Percentiles rank a stretch among this genome's conserved stretches.
These are phyloP conservation scores for Abrus pulchellus DNA, from an alignment of 306 rosid genomes.

Conservation along the genomic window DNA sequence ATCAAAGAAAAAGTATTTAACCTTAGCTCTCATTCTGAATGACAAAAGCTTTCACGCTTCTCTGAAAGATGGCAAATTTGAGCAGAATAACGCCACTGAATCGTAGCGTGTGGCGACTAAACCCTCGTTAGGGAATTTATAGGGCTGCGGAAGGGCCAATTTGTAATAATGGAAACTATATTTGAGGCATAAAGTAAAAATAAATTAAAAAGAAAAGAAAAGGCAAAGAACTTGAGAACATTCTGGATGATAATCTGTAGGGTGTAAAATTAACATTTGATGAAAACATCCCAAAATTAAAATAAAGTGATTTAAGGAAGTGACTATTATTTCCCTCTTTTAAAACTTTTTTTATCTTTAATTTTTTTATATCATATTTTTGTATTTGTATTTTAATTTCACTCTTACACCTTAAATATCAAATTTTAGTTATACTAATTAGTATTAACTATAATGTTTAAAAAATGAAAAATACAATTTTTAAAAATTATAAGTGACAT, in stretches of 20 bases:
- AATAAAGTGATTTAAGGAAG: too few species aligned
- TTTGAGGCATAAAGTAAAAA: not conserved
- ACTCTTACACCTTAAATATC: too few species aligned
- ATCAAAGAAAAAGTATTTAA: not conserved
- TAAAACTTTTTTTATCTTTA: too few species aligned
- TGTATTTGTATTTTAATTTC: too few species aligned
- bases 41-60: slow-evolving; percentile 38
- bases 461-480: too few species aligned
- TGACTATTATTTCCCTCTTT: too few species aligned
- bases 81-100: not conserved
- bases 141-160: not conserved
- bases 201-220: not conserved
- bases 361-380: too few species aligned
- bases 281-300: too few species aligned
- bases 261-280: too few species aligned
- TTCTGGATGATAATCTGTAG: not conserved
- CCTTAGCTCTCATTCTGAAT: slow-evolving; percentile 63
- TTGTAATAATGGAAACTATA: not conserved
- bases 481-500: too few species aligned
- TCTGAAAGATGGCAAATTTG: not conserved
- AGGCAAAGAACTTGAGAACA: not conserved
- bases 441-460: too few species aligned
- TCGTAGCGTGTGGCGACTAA: not conserved
- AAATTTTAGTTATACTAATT: too few species aligned
- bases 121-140: slow-evolving; percentile 41